Evolutionary conservation across 2,329 filamentous ascomycete species (phyloP).

Genomic region (Alternaria ethzedia): DNA sequence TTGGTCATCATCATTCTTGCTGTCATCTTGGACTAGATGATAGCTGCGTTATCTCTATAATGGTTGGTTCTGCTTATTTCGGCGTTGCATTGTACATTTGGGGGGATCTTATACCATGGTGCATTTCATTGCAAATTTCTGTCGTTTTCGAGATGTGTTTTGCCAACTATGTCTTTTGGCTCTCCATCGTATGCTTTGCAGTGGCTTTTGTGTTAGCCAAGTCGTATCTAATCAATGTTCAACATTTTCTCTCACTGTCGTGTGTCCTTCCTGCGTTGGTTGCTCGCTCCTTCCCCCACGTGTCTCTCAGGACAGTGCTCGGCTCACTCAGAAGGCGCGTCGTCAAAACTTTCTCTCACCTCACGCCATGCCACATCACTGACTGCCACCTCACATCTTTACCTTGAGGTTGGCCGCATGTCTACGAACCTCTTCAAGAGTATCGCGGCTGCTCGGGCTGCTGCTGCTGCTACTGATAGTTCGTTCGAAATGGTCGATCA

Average conservation of each 20-base stretch:
- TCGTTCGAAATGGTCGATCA: no score
- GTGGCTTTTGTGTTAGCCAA: not conserved
- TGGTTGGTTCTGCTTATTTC: not conserved
- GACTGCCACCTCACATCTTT: not conserved
- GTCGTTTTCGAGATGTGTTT: not conserved
- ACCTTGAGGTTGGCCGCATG: no score
- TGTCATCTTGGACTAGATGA: conserved; percentile 72
- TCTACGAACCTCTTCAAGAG: no score
- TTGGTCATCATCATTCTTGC: conserved; percentile 89
- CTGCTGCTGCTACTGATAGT: no score
- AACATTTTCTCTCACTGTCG: not conserved
- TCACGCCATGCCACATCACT: not conserved
- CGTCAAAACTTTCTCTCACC: not conserved
- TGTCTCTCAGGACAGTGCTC: no score
- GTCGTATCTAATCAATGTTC: not conserved
- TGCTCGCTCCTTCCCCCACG: not conserved
- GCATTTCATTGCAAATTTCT: conserved; percentile 1
- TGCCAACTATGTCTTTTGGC: not conserved
- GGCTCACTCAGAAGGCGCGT: not conserved
- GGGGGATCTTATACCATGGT: conserved; percentile 18
- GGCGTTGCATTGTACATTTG: conserved; percentile 16
- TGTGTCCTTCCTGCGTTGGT: not conserved
- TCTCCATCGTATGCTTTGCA: not conserved
- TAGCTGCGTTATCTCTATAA: not conserved
- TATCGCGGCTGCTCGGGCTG: no score